Conservation (phyloP, 2,329 filamentous ascomycete species). For the Fusarium metavorans region DNA sequence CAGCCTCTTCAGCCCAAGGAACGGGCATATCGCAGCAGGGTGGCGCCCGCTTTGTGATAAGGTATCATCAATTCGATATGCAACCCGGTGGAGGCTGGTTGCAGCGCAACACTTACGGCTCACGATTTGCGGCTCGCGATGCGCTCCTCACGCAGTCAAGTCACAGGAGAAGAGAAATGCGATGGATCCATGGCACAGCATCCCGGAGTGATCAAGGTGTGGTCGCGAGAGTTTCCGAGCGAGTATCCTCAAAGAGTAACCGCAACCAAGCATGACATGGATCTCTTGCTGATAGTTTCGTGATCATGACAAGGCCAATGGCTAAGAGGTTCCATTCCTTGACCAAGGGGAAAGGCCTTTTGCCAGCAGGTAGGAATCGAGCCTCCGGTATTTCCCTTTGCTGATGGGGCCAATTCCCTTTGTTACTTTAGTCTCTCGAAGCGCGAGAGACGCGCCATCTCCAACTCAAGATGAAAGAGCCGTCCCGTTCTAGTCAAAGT, state of each 20-base stretch:
- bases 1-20: conserved; percentile 19
- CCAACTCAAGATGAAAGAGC: conserved; percentile 14
- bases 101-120: neutral
- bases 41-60: conserved; percentile 33
- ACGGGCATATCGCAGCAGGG: conserved; percentile 20
- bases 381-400: conserved; percentile 4
- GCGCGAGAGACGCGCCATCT: neutral
- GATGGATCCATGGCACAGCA: neutral
- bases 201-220: neutral
- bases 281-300: neutral
- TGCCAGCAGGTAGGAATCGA: neutral
- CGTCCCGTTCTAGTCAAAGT: neutral
- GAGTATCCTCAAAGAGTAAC: neutral
- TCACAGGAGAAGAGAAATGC: neutral
- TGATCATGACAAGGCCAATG: neutral
- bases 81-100: neutral
- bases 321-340: neutral
- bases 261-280: conserved; percentile 2
- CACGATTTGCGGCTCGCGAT: conserved; percentile 1
- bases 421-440: neutral
- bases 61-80: conserved; percentile 13
- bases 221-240: neutral
- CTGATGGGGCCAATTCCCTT: neutral
- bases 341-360: neutral
- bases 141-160: neutral